Evolutionary conservation across 2,329 filamentous ascomycete species (phyloP), one percentile per base, ranked within the genome.

Genomic region (Nectriaceae sp.): DNA sequence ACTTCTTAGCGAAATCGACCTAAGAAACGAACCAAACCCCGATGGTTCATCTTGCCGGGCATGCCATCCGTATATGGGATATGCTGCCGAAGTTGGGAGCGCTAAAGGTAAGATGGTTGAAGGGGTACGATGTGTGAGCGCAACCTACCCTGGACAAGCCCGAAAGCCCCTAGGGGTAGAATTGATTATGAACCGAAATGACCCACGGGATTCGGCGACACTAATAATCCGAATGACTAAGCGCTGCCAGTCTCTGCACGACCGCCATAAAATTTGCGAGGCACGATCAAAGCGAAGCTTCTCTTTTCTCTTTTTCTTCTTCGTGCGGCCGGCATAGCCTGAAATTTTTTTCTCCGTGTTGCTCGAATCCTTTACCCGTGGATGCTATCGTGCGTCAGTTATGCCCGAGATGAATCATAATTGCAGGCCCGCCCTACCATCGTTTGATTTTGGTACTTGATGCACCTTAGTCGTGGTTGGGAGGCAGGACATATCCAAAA

Each of bases 271-370:
- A 69, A 67, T 53, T 57, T 53, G 56, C 54, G 39, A 50, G 21
- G 42, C 46, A 41, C 48, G 41, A 22, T 20, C 18, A n/a, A 58
- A 65, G 60, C 57, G 35, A 1, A 42, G 54, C 64, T 65, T 62
- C 70, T 66, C 70, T 70, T 74, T 73, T 72, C 64, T 70, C 66
- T 73, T 82, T 81, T 77, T 75, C 74, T 79, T 80, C 83, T 79
- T 89, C 77, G 86, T 91, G 88, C 87, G 87, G 88, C 87, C 76
- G 84, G 84, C 83, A 85, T 83, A 78, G 85, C 80, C 74, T 73
- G 68, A 74, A 78, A 76, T 73, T 75, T 68, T 82, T 82, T 81
- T 82, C 80, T 83, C 87, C 87, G 84, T 89, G 86, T 91, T 91
- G 87, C 87, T 88, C 85, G 81, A 78, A 77, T 85, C 76, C 75